phyloP scores from a whole-genome alignment of 805 yeast genomes.

The Babjeviella inositovora region DNA sequence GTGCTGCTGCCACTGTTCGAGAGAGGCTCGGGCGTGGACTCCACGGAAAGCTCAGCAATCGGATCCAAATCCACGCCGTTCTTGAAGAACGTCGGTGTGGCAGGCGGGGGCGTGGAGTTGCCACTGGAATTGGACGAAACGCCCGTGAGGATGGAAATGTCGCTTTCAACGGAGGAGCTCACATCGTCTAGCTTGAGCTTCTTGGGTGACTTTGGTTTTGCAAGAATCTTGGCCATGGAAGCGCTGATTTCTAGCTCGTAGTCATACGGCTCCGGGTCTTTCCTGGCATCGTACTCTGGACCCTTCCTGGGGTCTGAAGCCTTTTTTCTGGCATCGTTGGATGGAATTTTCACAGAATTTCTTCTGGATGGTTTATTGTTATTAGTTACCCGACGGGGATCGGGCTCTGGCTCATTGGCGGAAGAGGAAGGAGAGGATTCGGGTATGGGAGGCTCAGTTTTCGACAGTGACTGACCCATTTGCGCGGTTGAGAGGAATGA shows the following conservation, averaged over 20 bases:
- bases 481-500: too few relatives aligned
- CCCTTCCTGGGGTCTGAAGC: too few relatives aligned
- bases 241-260: conserved; percentile 16
- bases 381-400: too few relatives aligned
- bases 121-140: conserved; percentile 10
- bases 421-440: conserved; percentile 10
- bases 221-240: conserved; percentile 16
- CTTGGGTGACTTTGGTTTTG: background rate
- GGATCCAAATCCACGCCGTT: conserved; percentile 11
- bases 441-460: conserved; percentile 9
- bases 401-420: too few relatives aligned
- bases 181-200: conserved; percentile 1
- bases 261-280: too few relatives aligned
- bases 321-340: too few relatives aligned
- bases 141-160: conserved; percentile 15
- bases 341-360: background rate
- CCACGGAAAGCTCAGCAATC: conserved; percentile 15
- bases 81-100: conserved; percentile 5
- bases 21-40: conserved; percentile 9
- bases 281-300: too few relatives aligned
- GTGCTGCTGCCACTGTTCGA: conserved; percentile 1
- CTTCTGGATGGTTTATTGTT: too few relatives aligned
- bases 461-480: conserved; percentile 56
- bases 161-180: conserved; percentile 18
- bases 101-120: conserved; percentile 9